phyloP scores from a whole-genome alignment of 331 rosid genomes.

The Rhamnella rubrinervis region DNA sequence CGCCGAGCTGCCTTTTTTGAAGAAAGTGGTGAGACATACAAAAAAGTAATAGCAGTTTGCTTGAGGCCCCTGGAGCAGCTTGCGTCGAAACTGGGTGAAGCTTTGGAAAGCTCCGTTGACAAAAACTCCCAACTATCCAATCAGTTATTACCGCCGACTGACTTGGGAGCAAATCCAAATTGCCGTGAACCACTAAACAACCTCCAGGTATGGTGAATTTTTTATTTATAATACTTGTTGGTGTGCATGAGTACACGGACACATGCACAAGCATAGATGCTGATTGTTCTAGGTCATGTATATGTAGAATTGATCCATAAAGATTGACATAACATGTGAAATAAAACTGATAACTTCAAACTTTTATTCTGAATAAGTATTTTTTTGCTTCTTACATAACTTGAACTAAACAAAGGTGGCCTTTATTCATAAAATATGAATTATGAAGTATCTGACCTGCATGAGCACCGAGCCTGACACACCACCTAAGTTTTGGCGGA shows the following conservation, averaged over 20 bases:
- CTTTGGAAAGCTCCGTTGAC: conserved; percentile 55
- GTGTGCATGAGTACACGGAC: background rate
- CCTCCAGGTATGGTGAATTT: conserved; percentile 58
- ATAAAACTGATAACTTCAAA: background rate
- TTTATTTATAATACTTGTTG: background rate
- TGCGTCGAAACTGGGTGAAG: conserved; percentile 59
- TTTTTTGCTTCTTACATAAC: background rate
- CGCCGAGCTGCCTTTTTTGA: conserved; percentile 96
- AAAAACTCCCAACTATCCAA: conserved; percentile 53
- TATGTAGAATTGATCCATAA: background rate
- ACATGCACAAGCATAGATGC: background rate
- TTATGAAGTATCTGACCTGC: too few species aligned
- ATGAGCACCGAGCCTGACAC: too few species aligned
- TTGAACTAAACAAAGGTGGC: background rate
- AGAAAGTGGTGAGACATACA: conserved; percentile 92
- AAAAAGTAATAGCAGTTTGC: conserved; percentile 75
- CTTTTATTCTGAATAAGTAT: background rate
- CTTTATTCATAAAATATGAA: too few species aligned
- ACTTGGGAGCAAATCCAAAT: conserved; percentile 46
- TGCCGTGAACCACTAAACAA: conserved; percentile 51
- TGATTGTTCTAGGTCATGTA: background rate
- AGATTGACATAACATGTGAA: background rate
- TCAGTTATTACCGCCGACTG: conserved; percentile 72
- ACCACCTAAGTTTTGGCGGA: too few species aligned
- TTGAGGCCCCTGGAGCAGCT: conserved; percentile 82